Conservation (phyloP, 202 grass and related monocot genomes). For the Brachypodium distachyon region DNA sequence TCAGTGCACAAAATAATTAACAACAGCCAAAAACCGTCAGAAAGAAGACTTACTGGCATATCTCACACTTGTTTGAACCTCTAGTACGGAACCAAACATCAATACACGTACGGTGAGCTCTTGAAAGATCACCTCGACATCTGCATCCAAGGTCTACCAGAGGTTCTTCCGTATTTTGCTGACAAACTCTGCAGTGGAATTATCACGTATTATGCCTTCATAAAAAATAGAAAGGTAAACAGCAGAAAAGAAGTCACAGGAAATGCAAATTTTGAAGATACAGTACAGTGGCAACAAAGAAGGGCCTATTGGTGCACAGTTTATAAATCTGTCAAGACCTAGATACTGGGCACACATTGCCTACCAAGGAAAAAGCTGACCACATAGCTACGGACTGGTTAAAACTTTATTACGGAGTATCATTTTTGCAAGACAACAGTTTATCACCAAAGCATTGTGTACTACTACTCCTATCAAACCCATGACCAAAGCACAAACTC, state of each 20-base stretch:
- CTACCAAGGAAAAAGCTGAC: not conserved
- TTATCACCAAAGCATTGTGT: not conserved
- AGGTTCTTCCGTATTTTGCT: slow-evolving; percentile 84
- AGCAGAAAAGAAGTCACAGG: not conserved
- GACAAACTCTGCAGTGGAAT: slow-evolving; percentile 66
- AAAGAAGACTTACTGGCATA: slow-evolving; percentile 87
- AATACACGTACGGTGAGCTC: slow-evolving; percentile 87
- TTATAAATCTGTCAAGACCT: too few relatives aligned
- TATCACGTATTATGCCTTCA: not conserved
- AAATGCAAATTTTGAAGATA: not conserved
- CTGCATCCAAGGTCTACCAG: slow-evolving; percentile 90
- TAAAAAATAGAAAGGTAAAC: not conserved
- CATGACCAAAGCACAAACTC: not conserved
- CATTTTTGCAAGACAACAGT: not conserved
- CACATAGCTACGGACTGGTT: not conserved
- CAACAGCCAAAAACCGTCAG: not conserved
- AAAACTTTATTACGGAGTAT: too few relatives aligned
- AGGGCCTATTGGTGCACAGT: not conserved
- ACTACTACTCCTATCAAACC: not conserved
- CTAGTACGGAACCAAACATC: slow-evolving; percentile 86
- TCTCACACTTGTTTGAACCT: slow-evolving; percentile 98
- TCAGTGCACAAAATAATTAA: not conserved
- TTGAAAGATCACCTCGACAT: slow-evolving; percentile 93
- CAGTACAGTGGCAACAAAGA: not conserved
- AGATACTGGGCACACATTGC: not conserved